These are phyloP conservation scores for Solanum etuberosum DNA, from an alignment of 257 asterid genomes.

Conservation along the genomic window DNA sequence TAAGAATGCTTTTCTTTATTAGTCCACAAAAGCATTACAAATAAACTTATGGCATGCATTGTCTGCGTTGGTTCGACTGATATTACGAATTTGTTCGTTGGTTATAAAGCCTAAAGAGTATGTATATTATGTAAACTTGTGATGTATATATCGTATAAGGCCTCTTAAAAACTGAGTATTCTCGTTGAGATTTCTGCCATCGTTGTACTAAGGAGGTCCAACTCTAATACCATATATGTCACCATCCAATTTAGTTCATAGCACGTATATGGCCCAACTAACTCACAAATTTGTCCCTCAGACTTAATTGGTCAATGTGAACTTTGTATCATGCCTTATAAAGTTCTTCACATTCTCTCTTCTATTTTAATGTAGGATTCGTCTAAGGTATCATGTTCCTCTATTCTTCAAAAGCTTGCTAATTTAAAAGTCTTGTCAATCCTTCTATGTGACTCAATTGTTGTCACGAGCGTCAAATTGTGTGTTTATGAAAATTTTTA, in stretches of 20 bases:
- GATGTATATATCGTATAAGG: not conserved
- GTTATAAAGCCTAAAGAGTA: not conserved
- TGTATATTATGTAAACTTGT: not conserved
- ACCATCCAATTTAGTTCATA: not conserved
- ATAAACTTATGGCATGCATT: not conserved
- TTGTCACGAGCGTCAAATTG: not conserved
- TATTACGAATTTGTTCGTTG: not conserved
- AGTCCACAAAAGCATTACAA: not conserved
- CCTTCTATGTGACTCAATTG: not conserved
- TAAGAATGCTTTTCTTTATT: not conserved
- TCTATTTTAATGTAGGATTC: accelerated
- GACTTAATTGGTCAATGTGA: not conserved
- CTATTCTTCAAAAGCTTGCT: not conserved
- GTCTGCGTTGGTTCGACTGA: not conserved
- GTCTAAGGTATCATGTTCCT: not conserved
- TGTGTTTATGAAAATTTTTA: not conserved
- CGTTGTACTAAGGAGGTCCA: not conserved
- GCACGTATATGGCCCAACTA: not conserved
- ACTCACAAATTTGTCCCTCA: not conserved
- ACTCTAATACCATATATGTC: not conserved
- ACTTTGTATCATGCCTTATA: not conserved
- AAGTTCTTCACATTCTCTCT: not conserved
- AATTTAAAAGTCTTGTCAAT: not conserved
- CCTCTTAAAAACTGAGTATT: not conserved
- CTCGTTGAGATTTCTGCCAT: not conserved